These are phyloP conservation scores for Rhinocladiella similis DNA, from an alignment of 2,329 filamentous ascomycete species.

Conservation along the genomic window DNA sequence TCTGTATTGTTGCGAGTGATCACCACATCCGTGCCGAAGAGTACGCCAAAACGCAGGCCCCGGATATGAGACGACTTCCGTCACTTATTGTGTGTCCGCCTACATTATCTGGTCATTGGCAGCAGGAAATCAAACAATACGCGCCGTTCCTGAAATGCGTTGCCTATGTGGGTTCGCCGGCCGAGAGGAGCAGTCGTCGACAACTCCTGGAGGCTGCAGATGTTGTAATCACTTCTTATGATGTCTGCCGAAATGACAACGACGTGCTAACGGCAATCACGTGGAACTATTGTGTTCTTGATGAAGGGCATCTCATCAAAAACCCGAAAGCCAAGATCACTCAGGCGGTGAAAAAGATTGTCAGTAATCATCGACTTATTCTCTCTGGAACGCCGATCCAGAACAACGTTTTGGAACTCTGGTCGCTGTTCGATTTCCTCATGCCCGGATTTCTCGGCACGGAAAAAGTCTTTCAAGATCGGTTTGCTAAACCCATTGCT, in stretches of 20 bases:
- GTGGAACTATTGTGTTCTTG: slow-evolving; percentile 97
- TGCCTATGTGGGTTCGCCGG: slow-evolving; percentile 86
- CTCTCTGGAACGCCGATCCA: slow-evolving; percentile 96
- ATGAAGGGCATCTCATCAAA: slow-evolving; percentile 98
- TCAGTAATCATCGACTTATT: slow-evolving; percentile 92
- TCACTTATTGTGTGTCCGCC: slow-evolving; percentile 96
- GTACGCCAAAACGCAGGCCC: slow-evolving; percentile 75
- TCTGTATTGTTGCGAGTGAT: slow-evolving; percentile 97
- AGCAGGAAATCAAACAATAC: slow-evolving; percentile 94
- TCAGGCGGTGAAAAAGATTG: slow-evolving; percentile 82
- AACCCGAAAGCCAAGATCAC: slow-evolving; percentile 97
- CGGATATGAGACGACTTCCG: slow-evolving; percentile 76
- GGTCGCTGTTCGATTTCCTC: slow-evolving; percentile 97
- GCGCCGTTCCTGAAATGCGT: slow-evolving; percentile 89
- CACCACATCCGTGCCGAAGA: slow-evolving; percentile 92
- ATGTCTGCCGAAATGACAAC: slow-evolving; percentile 95
- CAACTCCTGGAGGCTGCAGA: slow-evolving; percentile 74
- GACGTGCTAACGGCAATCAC: slow-evolving; percentile 78
- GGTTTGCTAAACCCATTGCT: slow-evolving; percentile 92
- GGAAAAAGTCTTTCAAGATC: slow-evolving; percentile 94
- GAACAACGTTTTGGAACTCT: slow-evolving; percentile 94
- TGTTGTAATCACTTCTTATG: slow-evolving; percentile 95
- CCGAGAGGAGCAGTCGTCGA: slow-evolving; percentile 72
- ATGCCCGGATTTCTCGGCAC: slow-evolving; percentile 98
- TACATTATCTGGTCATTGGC: slow-evolving; percentile 96